Evolutionary conservation across 2,329 filamentous ascomycete species (phyloP), one percentile per base, ranked within the genome.

Genomic region (Sporothrix dimorphospora): DNA sequence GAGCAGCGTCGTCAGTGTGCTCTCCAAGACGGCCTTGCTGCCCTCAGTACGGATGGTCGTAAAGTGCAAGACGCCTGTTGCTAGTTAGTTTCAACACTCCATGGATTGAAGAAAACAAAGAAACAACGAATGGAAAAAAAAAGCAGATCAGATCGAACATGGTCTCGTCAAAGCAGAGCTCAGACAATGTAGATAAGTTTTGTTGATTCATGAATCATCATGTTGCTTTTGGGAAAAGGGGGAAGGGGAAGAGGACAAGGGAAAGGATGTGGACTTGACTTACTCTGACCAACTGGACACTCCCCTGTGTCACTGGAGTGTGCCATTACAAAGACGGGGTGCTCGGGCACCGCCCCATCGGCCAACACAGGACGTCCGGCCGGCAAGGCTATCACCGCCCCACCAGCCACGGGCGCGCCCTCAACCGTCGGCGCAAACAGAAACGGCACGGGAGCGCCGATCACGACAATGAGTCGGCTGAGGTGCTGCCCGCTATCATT

Each of bases 171-270:
- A 91, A 79, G 84, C 84, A 84, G 73, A 69, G 84, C 92, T 97
- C 95, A 94, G 95, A 92, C 94, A 98, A 98, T 98, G 95, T 98
- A 98, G 95, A 98, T 98, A 98, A 98, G 94, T 94, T 93, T 96
- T 97, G 87, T 82, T 86, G 85, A 83, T 67, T 82, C 83, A 88
- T 83, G 82, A 82, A 86, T 97, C 94, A 98, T 98, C 95, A 94
- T 92, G 86, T 19, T 68, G 67, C 63, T 49, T 57, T 19, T 5
- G 40, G 14, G 40, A 8, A 12, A 38, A 24, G n/a, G 63, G 68
- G 73, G n/a, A n/a, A n/a, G 40, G 55, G 38, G 30, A 42, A 47
- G 34, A 57, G 51, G 34, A 75, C 53, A 11, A 53, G 30, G 47
- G 5, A 65, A 38, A 24, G 47, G 47, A 19, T 16, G 42, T n/a